Percentiles rank a stretch among this genome's conserved stretches.
Conservation (phyloP, 179 eudicot genomes). For the Vitellaria paradoxa region DNA sequence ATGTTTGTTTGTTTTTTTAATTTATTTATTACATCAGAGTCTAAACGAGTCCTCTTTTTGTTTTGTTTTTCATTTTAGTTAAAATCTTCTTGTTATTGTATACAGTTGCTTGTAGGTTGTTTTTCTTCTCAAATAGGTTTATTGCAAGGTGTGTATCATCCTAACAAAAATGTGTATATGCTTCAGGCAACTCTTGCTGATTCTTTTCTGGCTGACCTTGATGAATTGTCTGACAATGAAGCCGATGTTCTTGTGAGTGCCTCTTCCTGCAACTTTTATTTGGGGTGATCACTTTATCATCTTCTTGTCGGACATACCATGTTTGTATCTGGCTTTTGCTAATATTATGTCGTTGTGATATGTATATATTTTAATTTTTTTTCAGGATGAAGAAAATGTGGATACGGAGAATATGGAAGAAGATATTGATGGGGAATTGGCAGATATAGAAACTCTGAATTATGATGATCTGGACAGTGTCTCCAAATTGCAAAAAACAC, state of each 20-base stretch:
- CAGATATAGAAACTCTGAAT: constrained; percentile 74
- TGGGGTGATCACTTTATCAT: constrained; percentile 3
- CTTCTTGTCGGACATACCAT: not conserved
- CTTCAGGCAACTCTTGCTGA: constrained; percentile 85
- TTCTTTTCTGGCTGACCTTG: constrained; percentile 95
- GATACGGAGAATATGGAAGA: constrained; percentile 77
- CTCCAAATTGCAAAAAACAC: constrained; percentile 82
- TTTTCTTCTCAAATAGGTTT: constrained; percentile 1
- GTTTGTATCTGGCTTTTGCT: not conserved
- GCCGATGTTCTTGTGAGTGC: constrained; percentile 61
- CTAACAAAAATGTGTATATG: not conserved
- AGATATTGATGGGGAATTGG: constrained; percentile 78
- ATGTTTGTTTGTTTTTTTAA: too few species aligned
- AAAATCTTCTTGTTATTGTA: not conserved
- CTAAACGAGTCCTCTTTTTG: not conserved
- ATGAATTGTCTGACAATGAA: constrained; percentile 89
- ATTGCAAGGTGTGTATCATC: not conserved
- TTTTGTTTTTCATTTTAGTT: not conserved
- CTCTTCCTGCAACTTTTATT: not conserved
- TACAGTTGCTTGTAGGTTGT: not conserved
- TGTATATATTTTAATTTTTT: not conserved
- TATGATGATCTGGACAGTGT: constrained; percentile 92
- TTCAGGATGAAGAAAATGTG: constrained; percentile 59
- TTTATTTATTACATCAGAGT: too few species aligned
- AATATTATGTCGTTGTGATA: not conserved